Percentiles rank a stretch among this genome's conserved stretches.
Evolutionary conservation across 768 basidiomycete species (phyloP).

Genomic region (Russula dissimulans): DNA sequence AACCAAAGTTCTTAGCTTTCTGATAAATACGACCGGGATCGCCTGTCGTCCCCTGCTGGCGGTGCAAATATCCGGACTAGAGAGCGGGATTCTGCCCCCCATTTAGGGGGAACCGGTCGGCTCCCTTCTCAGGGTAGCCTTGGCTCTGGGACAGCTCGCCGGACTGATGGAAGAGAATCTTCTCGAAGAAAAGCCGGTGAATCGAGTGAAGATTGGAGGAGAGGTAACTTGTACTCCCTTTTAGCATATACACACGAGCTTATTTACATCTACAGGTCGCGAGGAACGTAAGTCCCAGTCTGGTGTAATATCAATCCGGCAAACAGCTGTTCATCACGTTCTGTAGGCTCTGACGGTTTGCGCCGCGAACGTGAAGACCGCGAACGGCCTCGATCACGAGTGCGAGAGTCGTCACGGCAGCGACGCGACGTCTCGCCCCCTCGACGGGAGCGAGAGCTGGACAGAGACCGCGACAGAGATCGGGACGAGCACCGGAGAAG

Average conservation of each 20-base stretch:
- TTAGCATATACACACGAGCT: constrained; percentile 1
- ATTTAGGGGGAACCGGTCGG: constrained; percentile 40
- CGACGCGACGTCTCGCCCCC: constrained; percentile 50
- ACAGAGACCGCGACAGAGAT: constrained; percentile 30
- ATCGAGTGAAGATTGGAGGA: constrained; percentile 74
- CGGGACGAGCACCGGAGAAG: constrained; percentile 33
- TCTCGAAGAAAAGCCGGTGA: constrained; percentile 65
- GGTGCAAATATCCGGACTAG: constrained; percentile 44
- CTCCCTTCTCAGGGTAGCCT: constrained; percentile 27
- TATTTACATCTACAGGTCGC: constrained; percentile 29
- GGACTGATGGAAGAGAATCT: constrained; percentile 50
- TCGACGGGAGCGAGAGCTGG: constrained; percentile 29
- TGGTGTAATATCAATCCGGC: neutral
- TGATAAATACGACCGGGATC: constrained; percentile 81
- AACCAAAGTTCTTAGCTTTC: constrained; percentile 47
- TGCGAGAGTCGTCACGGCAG: constrained; percentile 51
- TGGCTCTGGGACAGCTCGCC: constrained; percentile 35
- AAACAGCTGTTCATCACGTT: neutral
- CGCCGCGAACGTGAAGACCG: constrained; percentile 56
- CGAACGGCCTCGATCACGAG: constrained; percentile 55
- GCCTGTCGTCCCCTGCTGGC: constrained; percentile 44
- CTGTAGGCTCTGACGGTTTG: constrained; percentile 41
- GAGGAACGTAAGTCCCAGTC: constrained; percentile 48
- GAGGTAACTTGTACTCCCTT: constrained; percentile 43
- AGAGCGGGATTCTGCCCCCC: constrained; percentile 59